Conservation (phyloP, 352 stramenopile species). For the Pythium phragmiticola region DNA sequence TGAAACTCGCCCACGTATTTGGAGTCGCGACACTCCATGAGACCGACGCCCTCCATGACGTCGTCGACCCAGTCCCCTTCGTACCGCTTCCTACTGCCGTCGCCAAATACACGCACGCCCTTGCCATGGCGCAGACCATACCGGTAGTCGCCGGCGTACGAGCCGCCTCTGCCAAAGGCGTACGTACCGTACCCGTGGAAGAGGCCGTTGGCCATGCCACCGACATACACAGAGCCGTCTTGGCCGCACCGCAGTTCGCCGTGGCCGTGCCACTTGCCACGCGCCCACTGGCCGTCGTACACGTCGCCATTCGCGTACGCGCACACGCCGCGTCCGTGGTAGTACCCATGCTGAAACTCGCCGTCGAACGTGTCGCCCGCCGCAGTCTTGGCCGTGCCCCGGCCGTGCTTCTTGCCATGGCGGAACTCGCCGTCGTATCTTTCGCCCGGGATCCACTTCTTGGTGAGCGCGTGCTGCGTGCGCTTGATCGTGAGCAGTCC, state of each 20-base stretch:
- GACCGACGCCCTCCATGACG: constrained; percentile 51
- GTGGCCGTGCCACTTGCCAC: constrained; percentile 54
- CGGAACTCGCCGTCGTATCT: constrained; percentile 69
- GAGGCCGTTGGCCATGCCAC: constrained; percentile 43
- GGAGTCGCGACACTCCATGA: constrained; percentile 48
- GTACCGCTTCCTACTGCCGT: constrained; percentile 37
- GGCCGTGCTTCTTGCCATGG: constrained; percentile 51
- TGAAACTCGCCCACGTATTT: constrained; percentile 65
- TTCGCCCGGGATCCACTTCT: constrained; percentile 56
- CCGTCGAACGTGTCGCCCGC: constrained; percentile 56
- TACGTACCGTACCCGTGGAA: constrained; percentile 69
- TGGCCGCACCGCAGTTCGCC: constrained; percentile 42
- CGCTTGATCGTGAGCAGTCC: constrained; percentile 51
- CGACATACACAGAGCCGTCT: constrained; percentile 56
- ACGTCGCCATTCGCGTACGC: constrained; percentile 59
- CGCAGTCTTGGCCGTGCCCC: constrained; percentile 37
- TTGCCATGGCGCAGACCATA: constrained; percentile 57
- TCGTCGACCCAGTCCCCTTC: constrained; percentile 71
- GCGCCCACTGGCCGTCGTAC: constrained; percentile 68
- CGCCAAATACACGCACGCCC: constrained; percentile 56
- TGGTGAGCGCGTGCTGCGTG: constrained; percentile 60
- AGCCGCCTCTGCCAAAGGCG: constrained; percentile 40
- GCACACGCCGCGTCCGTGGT: constrained; percentile 53
- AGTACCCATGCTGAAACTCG: constrained; percentile 46
- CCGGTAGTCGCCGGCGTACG: constrained; percentile 61